Conservation (phyloP, 2,329 filamentous ascomycete species). For the Dothistroma pini region DNA sequence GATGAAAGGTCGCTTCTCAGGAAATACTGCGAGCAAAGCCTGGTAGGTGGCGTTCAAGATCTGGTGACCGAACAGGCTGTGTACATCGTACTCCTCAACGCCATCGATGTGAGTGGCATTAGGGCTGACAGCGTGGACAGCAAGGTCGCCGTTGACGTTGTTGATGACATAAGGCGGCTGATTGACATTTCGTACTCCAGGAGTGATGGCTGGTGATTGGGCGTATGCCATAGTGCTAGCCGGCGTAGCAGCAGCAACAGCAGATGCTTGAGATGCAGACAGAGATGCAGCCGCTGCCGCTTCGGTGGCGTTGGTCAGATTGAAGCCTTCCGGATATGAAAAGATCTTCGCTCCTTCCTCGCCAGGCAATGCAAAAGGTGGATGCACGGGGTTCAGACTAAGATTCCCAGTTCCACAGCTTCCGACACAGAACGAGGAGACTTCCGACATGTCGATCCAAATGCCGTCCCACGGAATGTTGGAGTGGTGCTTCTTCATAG, state of each 20-base stretch:
- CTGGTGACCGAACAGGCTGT: slow-evolving; percentile 73
- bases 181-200: slow-evolving; percentile 30
- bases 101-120: slow-evolving; percentile 76
- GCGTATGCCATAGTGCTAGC: slow-evolving; percentile 22
- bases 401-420: slow-evolving; percentile 66
- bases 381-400: slow-evolving; percentile 65
- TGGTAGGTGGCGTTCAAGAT: slow-evolving; percentile 75
- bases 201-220: slow-evolving; percentile 22
- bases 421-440: slow-evolving; percentile 64
- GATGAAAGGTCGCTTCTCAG: slow-evolving; percentile 73
- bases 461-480: slow-evolving; percentile 52
- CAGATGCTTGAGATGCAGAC: slow-evolving; percentile 50
- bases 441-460: slow-evolving; percentile 63
- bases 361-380: slow-evolving; percentile 62
- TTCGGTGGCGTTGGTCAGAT: slow-evolving; percentile 64
- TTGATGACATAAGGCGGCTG: slow-evolving; percentile 35
- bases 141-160: slow-evolving; percentile 63
- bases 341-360: slow-evolving; percentile 59
- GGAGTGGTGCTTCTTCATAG: slow-evolving; percentile 51
- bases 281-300: slow-evolving; percentile 57
- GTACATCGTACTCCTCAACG: slow-evolving; percentile 72
- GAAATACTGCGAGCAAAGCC: slow-evolving; percentile 61
- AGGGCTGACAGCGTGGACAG: slow-evolving; percentile 67
- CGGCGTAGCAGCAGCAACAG: slow-evolving; percentile 32
- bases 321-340: slow-evolving; percentile 64